A percentile compares a stretch with the other conserved stretches of the same genome.
phyloP scores from a whole-genome alignment of 139 green algal genomes.

The Protoeuglena noctilucae region DNA sequence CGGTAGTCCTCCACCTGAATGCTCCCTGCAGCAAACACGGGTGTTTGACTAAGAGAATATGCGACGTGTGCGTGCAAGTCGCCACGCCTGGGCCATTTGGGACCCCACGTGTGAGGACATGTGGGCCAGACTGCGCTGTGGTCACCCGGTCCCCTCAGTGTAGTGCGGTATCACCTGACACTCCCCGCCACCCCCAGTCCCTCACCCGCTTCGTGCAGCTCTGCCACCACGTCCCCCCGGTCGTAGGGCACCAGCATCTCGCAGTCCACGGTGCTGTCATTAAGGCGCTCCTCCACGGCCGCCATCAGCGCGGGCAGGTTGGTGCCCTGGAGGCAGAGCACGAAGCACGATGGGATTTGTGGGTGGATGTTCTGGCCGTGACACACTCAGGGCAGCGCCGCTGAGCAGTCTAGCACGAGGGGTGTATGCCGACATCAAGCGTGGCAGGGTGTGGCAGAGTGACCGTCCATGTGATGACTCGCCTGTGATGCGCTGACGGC shows the following conservation, averaged over 20 bases:
- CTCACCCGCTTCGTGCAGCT: too few relatives aligned
- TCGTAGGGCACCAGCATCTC: constrained; percentile 23
- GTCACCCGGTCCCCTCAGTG: neutral
- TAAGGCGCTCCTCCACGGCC: neutral
- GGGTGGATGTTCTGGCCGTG: too few relatives aligned
- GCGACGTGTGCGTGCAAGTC: neutral
- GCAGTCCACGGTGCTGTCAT: constrained; percentile 17
- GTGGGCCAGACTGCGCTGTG: neutral
- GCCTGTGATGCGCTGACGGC: constrained; percentile 29
- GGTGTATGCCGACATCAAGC: too few relatives aligned
- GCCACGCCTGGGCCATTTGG: too few relatives aligned
- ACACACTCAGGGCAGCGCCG: neutral
- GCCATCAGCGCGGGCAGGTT: neutral
- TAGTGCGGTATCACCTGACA: neutral
- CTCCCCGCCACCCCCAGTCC: too few relatives aligned
- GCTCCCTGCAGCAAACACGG: constrained; percentile 12
- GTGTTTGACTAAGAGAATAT: neutral
- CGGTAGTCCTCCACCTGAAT: constrained; percentile 18
- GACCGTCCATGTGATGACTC: constrained; percentile 9
- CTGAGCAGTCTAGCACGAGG: too few relatives aligned
- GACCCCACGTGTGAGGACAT: too few relatives aligned
- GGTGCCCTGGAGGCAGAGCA: neutral
- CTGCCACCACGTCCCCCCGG: too few relatives aligned
- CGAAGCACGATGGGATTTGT: neutral
- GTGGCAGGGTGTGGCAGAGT: too few relatives aligned